These are phyloP conservation scores for Aspergillus hiratsukae DNA, from an alignment of 2,329 filamentous ascomycete genomes.

Conservation along the genomic window DNA sequence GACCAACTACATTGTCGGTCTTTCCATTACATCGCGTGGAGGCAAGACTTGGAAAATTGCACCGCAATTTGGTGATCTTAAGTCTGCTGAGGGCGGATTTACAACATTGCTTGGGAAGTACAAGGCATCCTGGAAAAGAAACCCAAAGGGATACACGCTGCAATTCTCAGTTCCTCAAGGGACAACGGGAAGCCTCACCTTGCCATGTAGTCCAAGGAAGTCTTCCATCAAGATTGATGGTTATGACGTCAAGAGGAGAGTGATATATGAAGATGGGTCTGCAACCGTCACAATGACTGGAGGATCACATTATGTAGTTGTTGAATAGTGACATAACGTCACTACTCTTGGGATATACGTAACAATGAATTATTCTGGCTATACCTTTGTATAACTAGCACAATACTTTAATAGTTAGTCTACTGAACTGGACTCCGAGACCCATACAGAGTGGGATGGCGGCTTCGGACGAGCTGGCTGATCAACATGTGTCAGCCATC, in stretches of 20 bases:
- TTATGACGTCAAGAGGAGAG: constrained; percentile 10
- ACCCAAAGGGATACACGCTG: constrained; percentile 14
- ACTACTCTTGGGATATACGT: neutral
- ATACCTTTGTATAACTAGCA: too few species aligned
- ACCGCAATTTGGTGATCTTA: constrained; percentile 44
- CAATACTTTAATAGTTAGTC: neutral
- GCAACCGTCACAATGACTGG: constrained; percentile 17
- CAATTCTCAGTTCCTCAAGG: constrained; percentile 19
- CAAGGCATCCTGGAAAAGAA: constrained; percentile 19
- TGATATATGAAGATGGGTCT: constrained; percentile 16
- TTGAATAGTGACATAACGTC: neutral
- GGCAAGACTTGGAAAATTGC: constrained; percentile 42
- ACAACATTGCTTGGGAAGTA: constrained; percentile 44
- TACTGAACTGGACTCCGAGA: too few species aligned
- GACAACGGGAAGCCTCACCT: constrained; percentile 18
- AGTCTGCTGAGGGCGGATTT: constrained; percentile 43
- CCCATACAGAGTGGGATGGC: too few species aligned
- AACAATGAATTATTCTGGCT: neutral
- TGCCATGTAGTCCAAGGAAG: constrained; percentile 20
- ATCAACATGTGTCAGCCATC: too few species aligned
- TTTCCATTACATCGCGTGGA: constrained; percentile 37
- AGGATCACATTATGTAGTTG: constrained; percentile 20
- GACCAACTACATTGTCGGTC: constrained; percentile 44
- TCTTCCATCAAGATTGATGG: constrained; percentile 24
- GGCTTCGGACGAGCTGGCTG: too few species aligned